Conservation (phyloP, 1,139 yeast species). For the Protomyces pachydermus region DNA sequence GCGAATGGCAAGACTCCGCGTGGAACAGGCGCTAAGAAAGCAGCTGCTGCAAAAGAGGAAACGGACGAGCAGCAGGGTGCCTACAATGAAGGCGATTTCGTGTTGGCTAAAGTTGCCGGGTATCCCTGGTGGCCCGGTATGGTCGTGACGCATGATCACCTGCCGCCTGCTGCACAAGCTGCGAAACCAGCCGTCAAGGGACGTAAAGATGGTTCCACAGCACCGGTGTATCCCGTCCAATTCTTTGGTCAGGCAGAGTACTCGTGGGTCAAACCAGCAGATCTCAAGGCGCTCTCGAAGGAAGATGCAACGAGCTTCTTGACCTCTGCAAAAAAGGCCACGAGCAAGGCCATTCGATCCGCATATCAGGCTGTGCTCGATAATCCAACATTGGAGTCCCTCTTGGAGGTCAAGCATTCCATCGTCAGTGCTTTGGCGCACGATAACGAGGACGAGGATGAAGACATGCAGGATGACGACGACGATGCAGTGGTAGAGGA, state of each 20-base stretch:
- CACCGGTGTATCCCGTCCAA: conserved; percentile 14
- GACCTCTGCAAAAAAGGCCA: conserved; percentile 11
- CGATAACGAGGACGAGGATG: conserved; percentile 5
- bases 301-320: conserved; percentile 6
- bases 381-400: conserved; percentile 9
- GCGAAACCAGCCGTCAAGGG: conserved; percentile 12
- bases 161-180: conserved; percentile 19
- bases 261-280: conserved; percentile 21
- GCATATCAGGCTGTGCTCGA: conserved; percentile 15
- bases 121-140: conserved; percentile 30
- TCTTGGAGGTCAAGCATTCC: conserved; percentile 5
- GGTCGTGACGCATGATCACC: conserved; percentile 21
- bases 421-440: neutral
- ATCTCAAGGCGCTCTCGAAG: conserved; percentile 8
- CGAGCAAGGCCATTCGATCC: conserved; percentile 10
- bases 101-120: conserved; percentile 25
- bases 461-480: conserved; percentile 4
- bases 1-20: neutral
- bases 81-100: conserved; percentile 22
- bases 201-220: conserved; percentile 22
- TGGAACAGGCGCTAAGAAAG: neutral
- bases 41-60: conserved; percentile 5
- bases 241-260: conserved; percentile 22
- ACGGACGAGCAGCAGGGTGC: neutral
- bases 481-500: conserved; percentile 17